Percentiles rank a stretch among this genome's conserved stretches.
These are phyloP conservation scores for Podila minutissima DNA, from an alignment of 192 early-diverging fungal species.

Conservation along the genomic window DNA sequence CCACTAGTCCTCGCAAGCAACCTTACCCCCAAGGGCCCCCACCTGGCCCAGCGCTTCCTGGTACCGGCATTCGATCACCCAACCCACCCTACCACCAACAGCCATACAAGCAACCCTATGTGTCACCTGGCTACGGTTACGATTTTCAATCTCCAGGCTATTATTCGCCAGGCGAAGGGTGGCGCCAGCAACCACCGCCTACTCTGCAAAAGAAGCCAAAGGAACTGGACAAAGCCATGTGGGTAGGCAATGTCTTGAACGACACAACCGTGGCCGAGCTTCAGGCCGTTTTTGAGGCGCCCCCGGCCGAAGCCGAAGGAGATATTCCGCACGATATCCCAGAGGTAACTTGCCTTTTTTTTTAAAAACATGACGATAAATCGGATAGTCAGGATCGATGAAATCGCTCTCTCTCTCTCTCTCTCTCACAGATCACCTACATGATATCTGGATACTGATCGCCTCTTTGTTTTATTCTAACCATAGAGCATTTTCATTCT, in stretches of 20 bases:
- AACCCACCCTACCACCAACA: constrained; percentile 8
- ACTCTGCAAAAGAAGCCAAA: constrained; percentile 57
- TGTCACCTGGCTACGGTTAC: constrained; percentile 12
- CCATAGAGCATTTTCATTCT: constrained; percentile 57
- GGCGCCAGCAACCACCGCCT: constrained; percentile 12
- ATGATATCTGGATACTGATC: neutral
- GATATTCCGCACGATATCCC: constrained; percentile 36
- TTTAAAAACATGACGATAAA: neutral
- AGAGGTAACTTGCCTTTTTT: constrained; percentile 11
- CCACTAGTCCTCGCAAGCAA: neutral
- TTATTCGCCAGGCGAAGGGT: constrained; percentile 19
- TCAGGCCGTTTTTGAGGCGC: constrained; percentile 56
- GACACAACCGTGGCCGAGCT: constrained; percentile 56
- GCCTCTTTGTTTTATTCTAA: constrained; percentile 1
- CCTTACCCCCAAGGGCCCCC: neutral
- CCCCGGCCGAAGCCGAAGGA: constrained; percentile 51
- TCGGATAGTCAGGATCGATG: neutral
- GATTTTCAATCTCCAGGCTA: constrained; percentile 25
- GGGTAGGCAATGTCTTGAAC: constrained; percentile 60
- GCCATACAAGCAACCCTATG: constrained; percentile 16
- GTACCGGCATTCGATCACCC: constrained; percentile 1
- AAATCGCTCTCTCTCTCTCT: neutral
- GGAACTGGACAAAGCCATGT: constrained; percentile 61
- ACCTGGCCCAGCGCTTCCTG: no score
- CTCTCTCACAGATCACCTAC: neutral